Conservation (phyloP, 2,329 filamentous ascomycete species). For the Clarireedia sp. region DNA sequence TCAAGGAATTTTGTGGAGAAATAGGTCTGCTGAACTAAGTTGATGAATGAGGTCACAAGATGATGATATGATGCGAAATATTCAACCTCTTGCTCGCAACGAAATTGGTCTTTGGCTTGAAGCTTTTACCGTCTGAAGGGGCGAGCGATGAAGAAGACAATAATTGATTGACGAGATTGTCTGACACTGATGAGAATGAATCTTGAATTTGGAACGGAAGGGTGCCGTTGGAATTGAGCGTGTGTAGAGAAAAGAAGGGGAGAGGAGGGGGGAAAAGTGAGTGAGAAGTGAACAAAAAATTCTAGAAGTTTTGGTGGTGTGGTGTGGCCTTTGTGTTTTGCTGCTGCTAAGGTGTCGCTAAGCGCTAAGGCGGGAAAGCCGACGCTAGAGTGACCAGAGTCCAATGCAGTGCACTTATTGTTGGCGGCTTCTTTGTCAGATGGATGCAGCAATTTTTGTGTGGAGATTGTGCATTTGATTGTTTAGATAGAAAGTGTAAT, state of each 20-base stretch:
- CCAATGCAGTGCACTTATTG: no score
- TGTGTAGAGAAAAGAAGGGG: slow-evolving; percentile 4
- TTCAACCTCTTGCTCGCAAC: background rate
- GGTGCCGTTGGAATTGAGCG: slow-evolving; percentile 16
- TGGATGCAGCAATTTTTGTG: no score
- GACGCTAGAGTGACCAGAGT: no score
- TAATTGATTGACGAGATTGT: slow-evolving; percentile 8
- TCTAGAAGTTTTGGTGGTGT: background rate
- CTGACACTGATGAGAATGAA: slow-evolving; percentile 14
- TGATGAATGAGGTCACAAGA: background rate
- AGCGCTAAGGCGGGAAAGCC: no score
- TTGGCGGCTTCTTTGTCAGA: no score
- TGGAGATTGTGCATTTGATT: no score
- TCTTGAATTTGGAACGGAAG: slow-evolving; percentile 9
- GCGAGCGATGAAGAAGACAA: slow-evolving; percentile 8
- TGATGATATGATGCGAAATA: background rate
- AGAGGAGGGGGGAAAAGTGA: background rate
- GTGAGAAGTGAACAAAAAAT: background rate
- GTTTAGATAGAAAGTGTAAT: no score
- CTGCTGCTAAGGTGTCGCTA: no score
- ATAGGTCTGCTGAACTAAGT: background rate
- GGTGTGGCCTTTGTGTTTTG: no score
- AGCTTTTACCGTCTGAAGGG: background rate
- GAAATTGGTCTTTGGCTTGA: background rate
- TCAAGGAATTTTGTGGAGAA: background rate